Conservation (phyloP, 2,329 filamentous ascomycete species). For the Graphium sp. region DNA sequence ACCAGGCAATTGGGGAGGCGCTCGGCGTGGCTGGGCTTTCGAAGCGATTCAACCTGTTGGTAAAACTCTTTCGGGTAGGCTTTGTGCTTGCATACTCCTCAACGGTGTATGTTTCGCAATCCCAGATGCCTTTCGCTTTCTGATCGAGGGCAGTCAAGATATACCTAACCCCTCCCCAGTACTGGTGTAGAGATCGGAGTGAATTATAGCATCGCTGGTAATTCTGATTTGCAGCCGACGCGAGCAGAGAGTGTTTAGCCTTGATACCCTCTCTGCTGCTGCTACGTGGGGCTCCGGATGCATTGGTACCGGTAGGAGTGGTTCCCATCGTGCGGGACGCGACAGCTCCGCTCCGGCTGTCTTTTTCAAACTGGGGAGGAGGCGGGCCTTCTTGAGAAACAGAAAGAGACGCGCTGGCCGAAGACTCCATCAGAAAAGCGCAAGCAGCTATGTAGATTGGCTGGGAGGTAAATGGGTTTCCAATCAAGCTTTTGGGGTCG, state of each 20-base stretch:
- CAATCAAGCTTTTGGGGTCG: conserved; percentile 70
- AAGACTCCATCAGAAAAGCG: conserved; percentile 73
- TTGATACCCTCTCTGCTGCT: too few relatives aligned
- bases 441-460: conserved; percentile 86
- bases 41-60: conserved; percentile 21
- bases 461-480: conserved; percentile 79
- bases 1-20: conserved; percentile 55
- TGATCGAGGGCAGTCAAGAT: conserved; percentile 77
- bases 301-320: conserved; percentile 10
- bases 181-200: conserved; percentile 61
- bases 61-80: conserved; percentile 24
- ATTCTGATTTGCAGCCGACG: conserved; percentile 69
- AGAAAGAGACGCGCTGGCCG: conserved; percentile 49
- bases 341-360: too few relatives aligned
- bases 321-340: too few relatives aligned
- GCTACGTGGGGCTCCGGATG: too few relatives aligned
- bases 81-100: conserved; percentile 68
- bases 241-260: conserved; percentile 65
- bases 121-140: conserved; percentile 73
- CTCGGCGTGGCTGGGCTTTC: conserved; percentile 31
- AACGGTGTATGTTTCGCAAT: conserved; percentile 48
- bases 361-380: conserved; percentile 10
- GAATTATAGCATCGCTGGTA: conserved; percentile 80
- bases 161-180: conserved; percentile 78
- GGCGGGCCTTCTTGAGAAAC: conserved; percentile 43